A percentile compares a stretch with the other conserved stretches of the same genome.
phyloP scores from a whole-genome alignment of 805 yeast genomes.

The Kodamaea hsintzibuensis region DNA sequence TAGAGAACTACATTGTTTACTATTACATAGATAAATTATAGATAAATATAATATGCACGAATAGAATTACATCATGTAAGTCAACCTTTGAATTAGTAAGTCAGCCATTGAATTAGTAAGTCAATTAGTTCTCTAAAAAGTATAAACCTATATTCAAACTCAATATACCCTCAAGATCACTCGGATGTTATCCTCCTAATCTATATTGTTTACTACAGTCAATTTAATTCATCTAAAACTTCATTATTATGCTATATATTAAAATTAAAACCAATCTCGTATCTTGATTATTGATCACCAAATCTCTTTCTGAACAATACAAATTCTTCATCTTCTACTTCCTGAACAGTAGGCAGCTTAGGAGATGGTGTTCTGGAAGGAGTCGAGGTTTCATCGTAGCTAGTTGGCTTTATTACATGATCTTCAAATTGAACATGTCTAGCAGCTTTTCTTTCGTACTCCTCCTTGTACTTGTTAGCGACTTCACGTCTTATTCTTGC shows the following conservation, averaged over 20 bases:
- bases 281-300: constrained; percentile 6
- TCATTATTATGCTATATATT: not conserved
- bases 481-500: not conserved
- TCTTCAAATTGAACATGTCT: not conserved
- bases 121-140: too few species aligned
- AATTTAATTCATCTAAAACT: not conserved
- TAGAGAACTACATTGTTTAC: not conserved
- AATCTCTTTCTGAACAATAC: constrained; percentile 40
- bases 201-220: too few species aligned
- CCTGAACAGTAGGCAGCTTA: constrained; percentile 26
- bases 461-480: constrained; percentile 5
- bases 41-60: too few species aligned
- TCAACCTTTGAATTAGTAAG: too few species aligned
- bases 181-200: too few species aligned
- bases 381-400: constrained; percentile 4
- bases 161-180: too few species aligned
- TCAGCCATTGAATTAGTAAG: too few species aligned
- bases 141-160: too few species aligned
- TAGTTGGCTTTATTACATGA: constrained; percentile 5
- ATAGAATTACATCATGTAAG: too few species aligned
- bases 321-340: constrained; percentile 32
- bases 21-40: not conserved
- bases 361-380: constrained; percentile 4
- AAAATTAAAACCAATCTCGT: too few species aligned
- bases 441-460: not conserved